phyloP scores from a whole-genome alignment of 805 yeast species.

The Torulaspora franciscae region DNA sequence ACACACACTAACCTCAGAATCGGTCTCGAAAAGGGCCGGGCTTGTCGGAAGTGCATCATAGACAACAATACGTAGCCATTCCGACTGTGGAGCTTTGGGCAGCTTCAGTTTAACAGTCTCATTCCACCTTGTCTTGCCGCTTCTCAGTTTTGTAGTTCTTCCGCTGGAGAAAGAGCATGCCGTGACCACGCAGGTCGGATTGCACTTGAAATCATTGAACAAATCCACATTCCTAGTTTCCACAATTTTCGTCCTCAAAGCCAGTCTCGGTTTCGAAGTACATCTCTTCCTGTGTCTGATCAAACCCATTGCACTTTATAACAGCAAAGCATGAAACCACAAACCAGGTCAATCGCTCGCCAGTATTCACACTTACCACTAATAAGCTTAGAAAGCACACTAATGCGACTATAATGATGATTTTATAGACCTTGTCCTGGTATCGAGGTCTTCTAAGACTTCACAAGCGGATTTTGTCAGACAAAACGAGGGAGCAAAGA shows the following conservation, averaged over 20 bases:
- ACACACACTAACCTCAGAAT: conserved; percentile 1
- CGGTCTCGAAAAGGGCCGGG: conserved; percentile 4
- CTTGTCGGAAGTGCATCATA: conserved; percentile 27
- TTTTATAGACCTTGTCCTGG: background rate
- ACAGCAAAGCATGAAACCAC: background rate
- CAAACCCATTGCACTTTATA: conserved; percentile 15
- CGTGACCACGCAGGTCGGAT: conserved; percentile 30
- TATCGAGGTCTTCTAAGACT: background rate
- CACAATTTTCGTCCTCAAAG: conserved; percentile 22
- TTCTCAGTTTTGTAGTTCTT: conserved; percentile 23
- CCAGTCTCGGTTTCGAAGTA: conserved; percentile 12
- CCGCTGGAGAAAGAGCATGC: conserved; percentile 26
- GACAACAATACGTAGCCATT: conserved; percentile 28
- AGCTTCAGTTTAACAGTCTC: conserved; percentile 27
- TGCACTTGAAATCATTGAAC: conserved; percentile 26
- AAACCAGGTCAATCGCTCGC: background rate
- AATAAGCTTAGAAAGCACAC: background rate
- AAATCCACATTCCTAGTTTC: conserved; percentile 26
- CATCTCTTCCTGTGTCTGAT: conserved; percentile 18
- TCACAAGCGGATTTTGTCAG: conserved; percentile 1
- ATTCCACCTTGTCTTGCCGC: conserved; percentile 26
- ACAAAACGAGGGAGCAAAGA: conserved; percentile 3
- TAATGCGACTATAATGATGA: background rate
- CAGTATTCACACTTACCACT: background rate
- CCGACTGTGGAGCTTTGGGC: conserved; percentile 27